phyloP scores from a whole-genome alignment of 176 grass and related monocot species.

The maize (Zea mays) region Zm-B73-REFERENCE-NAM-5.0 NC_050100.1:221025501-221026000 shows the following conservation, averaged over 20 bases:
- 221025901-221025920: background rate
- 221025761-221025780: background rate
- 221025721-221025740: slow-evolving; percentile 10
- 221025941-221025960: background rate
- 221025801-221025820: background rate
- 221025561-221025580: background rate
- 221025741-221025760: background rate
- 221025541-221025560: slow-evolving; percentile 1
- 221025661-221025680: slow-evolving; percentile 13
- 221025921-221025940: background rate
- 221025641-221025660: slow-evolving; percentile 49
- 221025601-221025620: slow-evolving; percentile 1
- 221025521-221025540: background rate
- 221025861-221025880: background rate
- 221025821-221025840: background rate
- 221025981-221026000: background rate
- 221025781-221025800: background rate
- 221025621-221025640: slow-evolving; percentile 14
- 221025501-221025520: background rate
- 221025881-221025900: background rate
- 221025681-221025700: slow-evolving; percentile 40
- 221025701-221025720: background rate
- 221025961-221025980: background rate
- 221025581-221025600: slow-evolving; percentile 29
- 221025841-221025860: background rate